Percentiles rank a stretch among this genome's conserved stretches.
Conservation (phyloP, 192 early-diverging fungal species). For the Linnemannia hyalina region DNA sequence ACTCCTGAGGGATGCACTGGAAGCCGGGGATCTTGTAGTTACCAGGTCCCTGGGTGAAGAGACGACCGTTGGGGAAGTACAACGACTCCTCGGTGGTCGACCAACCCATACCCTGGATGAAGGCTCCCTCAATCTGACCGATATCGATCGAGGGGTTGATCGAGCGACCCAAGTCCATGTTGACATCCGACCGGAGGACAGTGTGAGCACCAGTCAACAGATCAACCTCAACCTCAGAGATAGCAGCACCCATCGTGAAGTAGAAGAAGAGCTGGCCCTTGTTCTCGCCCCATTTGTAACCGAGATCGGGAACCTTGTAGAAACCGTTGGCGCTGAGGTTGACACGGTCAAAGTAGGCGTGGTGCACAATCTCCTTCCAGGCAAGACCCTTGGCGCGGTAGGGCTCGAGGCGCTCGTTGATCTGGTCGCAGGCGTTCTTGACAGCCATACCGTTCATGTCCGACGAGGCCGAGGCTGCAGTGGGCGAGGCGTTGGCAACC, state of each 20-base stretch:
- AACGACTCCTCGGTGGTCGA: constrained; percentile 87
- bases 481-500: constrained; percentile 84
- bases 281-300: constrained; percentile 79
- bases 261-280: constrained; percentile 82
- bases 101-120: constrained; percentile 89
- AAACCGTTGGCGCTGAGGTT: constrained; percentile 87
- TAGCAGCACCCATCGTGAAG: constrained; percentile 87
- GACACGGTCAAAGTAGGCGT: constrained; percentile 84
- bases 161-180: constrained; percentile 88
- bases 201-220: constrained; percentile 85
- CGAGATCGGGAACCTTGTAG: constrained; percentile 86
- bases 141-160: constrained; percentile 91
- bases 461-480: constrained; percentile 82
- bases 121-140: constrained; percentile 93
- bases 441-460: constrained; percentile 90
- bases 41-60: constrained; percentile 87
- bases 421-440: constrained; percentile 79
- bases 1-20: constrained; percentile 81
- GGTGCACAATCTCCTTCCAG: constrained; percentile 63
- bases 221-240: constrained; percentile 90
- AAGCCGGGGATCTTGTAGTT: constrained; percentile 92
- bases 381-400: constrained; percentile 71
- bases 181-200: constrained; percentile 78
- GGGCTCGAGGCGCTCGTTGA: constrained; percentile 79
- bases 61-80: constrained; percentile 78